phyloP scores from a whole-genome alignment of 805 yeast genomes.

The Candida ipomoeae region DNA sequence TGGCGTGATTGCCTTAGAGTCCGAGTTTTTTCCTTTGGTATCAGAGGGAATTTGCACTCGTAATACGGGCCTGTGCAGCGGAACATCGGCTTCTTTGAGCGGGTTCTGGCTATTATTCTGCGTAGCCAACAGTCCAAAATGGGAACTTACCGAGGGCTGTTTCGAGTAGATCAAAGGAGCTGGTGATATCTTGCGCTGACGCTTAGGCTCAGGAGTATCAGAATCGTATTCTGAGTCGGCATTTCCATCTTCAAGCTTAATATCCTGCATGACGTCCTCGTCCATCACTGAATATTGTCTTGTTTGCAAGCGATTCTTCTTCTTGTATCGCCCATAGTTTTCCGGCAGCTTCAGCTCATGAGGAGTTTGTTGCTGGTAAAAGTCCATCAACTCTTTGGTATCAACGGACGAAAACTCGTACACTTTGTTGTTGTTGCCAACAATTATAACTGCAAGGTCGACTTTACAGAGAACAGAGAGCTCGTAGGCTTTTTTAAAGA shows the following conservation, averaged over 20 bases:
- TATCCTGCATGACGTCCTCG: constrained; percentile 17
- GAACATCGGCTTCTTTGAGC: constrained; percentile 10
- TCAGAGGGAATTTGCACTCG: constrained; percentile 64
- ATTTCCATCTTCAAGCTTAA: constrained; percentile 12
- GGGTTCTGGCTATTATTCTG: background rate
- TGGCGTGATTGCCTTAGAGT: constrained; percentile 40
- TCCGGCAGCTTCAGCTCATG: constrained; percentile 62
- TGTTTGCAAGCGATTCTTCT: constrained; percentile 27
- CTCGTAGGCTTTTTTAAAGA: constrained; percentile 83
- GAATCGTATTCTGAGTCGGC: constrained; percentile 32
- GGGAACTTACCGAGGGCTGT: constrained; percentile 11
- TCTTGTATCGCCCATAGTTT: constrained; percentile 60
- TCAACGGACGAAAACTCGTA: constrained; percentile 80
- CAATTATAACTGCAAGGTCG: constrained; percentile 84
- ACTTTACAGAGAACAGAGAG: constrained; percentile 88
- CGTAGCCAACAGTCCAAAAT: constrained; percentile 9
- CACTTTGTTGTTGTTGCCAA: constrained; percentile 77
- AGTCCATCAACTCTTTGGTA: constrained; percentile 32
- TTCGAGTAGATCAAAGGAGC: constrained; percentile 13
- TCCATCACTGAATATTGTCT: constrained; percentile 17
- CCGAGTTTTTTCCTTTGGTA: constrained; percentile 28
- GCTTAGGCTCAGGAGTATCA: constrained; percentile 33
- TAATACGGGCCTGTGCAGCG: constrained; percentile 49
- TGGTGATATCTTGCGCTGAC: constrained; percentile 16
- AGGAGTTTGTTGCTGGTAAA: constrained; percentile 28